Evolutionary conservation across 1,284 basidiomycete species (phyloP).

Genomic region (Ceratobasidium theobromae): DNA sequence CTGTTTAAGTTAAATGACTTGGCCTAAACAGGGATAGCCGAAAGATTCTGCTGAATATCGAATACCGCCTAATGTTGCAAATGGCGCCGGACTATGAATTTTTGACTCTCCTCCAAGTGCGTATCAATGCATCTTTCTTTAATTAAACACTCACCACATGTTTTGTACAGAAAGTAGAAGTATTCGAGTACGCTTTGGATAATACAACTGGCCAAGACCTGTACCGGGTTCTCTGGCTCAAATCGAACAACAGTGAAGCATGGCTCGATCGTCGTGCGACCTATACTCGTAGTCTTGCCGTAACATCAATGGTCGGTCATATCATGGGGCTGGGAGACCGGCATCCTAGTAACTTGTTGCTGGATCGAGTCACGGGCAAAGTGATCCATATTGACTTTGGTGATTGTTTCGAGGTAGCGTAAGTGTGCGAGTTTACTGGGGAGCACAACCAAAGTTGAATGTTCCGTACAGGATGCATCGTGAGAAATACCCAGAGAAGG

Average conservation of each 20-base stretch:
- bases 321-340: slow-evolving; percentile 98
- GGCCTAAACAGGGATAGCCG: slow-evolving; percentile 60
- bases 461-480: slow-evolving; percentile 65
- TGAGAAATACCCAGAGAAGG: slow-evolving; percentile 98
- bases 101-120: slow-evolving; percentile 71
- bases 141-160: not conserved
- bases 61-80: slow-evolving; percentile 97
- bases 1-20: not conserved
- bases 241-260: slow-evolving; percentile 92
- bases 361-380: slow-evolving; percentile 92
- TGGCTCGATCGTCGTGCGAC: slow-evolving; percentile 98
- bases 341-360: slow-evolving; percentile 93
- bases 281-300: slow-evolving; percentile 92
- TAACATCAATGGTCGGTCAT: slow-evolving; percentile 97
- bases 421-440: not conserved
- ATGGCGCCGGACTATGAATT: slow-evolving; percentile 99
- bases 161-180: slow-evolving; percentile 91
- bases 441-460: not conserved
- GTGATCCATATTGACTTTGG: slow-evolving; percentile 98
- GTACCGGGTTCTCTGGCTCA: slow-evolving; percentile 98
- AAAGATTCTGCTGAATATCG: slow-evolving; percentile 97
- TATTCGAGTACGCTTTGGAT: slow-evolving; percentile 98
- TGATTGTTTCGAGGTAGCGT: slow-evolving; percentile 89
- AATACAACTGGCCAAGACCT: slow-evolving; percentile 99
- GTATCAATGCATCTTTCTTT: not conserved